phyloP scores from a whole-genome alignment of 2,329 filamentous ascomycete genomes.

The Metarhizium brunneum region DNA sequence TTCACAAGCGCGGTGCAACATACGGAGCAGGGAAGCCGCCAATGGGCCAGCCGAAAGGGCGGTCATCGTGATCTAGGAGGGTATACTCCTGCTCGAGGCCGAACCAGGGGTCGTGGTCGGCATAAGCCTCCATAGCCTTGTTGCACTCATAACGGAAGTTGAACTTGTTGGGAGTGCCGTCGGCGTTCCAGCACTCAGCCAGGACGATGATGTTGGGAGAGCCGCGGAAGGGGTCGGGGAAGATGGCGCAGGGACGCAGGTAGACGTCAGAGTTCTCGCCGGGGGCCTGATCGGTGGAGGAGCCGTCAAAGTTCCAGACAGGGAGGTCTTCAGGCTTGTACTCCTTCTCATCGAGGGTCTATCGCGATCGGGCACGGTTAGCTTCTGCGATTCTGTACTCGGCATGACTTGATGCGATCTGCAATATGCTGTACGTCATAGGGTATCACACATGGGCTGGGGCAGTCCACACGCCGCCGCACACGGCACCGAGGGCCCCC shows the following conservation, averaged over 20 bases:
- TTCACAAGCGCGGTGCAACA: slow-evolving; percentile 3
- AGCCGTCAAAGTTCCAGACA: slow-evolving; percentile 58
- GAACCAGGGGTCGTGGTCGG: slow-evolving; percentile 85
- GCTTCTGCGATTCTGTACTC: background rate
- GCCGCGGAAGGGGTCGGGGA: slow-evolving; percentile 83
- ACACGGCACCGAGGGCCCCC: background rate
- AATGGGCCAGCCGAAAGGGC: slow-evolving; percentile 66
- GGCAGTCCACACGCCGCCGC: too few relatives aligned
- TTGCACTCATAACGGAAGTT: slow-evolving; percentile 92
- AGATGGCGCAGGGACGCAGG: slow-evolving; percentile 82
- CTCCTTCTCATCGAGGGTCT: slow-evolving; percentile 42
- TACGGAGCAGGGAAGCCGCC: slow-evolving; percentile 77
- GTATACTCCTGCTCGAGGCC: slow-evolving; percentile 97
- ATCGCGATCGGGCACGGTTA: background rate
- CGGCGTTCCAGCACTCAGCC: slow-evolving; percentile 86
- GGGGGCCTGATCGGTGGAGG: slow-evolving; percentile 83
- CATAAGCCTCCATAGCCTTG: slow-evolving; percentile 83
- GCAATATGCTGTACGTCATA: background rate
- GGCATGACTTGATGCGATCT: background rate
- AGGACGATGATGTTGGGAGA: slow-evolving; percentile 91
- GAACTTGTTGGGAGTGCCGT: slow-evolving; percentile 95
- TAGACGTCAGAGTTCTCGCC: slow-evolving; percentile 97
- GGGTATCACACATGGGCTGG: too few relatives aligned
- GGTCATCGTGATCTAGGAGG: slow-evolving; percentile 64
- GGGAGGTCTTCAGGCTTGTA: slow-evolving; percentile 44